Percentiles rank a stretch among this genome's conserved stretches.
These are phyloP conservation scores for Lagenidium sp. DNA, from an alignment of 352 stramenopile species.

Conservation along the genomic window DNA sequence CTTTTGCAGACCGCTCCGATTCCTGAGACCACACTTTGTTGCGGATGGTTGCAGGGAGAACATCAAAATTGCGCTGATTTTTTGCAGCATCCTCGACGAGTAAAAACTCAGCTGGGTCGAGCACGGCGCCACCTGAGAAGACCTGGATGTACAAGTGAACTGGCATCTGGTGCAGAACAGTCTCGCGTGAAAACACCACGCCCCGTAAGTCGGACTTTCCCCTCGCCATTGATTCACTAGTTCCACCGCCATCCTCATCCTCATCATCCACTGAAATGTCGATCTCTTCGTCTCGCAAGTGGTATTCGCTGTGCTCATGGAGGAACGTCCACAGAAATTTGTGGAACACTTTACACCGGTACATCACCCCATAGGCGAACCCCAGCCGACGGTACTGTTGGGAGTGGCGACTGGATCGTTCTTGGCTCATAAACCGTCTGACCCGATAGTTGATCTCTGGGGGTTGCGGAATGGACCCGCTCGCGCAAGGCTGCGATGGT, in stretches of 20 bases:
- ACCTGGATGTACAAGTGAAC: conserved; percentile 74
- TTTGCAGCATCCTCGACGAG: conserved; percentile 45
- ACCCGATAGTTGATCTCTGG: conserved; percentile 62
- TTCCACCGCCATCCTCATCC: conserved; percentile 5
- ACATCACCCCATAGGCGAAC: conserved; percentile 79
- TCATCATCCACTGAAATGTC: conserved; percentile 29
- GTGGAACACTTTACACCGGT: conserved; percentile 73
- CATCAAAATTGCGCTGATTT: conserved; percentile 30
- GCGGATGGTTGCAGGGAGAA: conserved; percentile 27
- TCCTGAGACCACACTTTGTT: conserved; percentile 71
- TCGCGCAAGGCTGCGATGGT: too few species aligned
- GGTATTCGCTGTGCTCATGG: conserved; percentile 26
- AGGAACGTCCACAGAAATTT: conserved; percentile 62
- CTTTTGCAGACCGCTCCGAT: conserved; percentile 54
- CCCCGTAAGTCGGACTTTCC: conserved; percentile 7
- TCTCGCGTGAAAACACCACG: conserved; percentile 70
- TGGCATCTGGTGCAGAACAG: conserved; percentile 66
- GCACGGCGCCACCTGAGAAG: conserved; percentile 57
- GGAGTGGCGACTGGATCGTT: conserved; percentile 39
- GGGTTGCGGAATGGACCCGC: not conserved
- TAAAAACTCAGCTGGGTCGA: conserved; percentile 40
- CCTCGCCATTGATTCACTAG: not conserved
- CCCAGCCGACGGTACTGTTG: conserved; percentile 69
- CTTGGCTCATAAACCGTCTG: conserved; percentile 51
- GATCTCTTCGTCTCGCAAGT: conserved; percentile 30